Base-by-base conservation (phyloP, 345 rosid genomes). In the Angophora floribunda region DNA sequence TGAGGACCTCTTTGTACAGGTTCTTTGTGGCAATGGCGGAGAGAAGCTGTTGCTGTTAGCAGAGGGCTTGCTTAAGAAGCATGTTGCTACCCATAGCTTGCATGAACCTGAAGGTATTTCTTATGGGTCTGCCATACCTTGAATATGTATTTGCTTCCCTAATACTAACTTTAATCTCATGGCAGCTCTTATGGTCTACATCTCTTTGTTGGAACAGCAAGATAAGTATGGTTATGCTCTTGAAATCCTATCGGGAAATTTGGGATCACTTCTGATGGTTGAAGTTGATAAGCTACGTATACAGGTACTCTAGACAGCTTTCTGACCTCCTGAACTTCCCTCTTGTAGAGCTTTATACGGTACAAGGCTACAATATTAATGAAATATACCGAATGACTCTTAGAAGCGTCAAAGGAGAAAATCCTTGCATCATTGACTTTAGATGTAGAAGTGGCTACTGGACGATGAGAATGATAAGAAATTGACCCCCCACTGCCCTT, bases 1-100 rank as follows among this genome's bases (percentile, higher is more conserved):
- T 4, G 49, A 36, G 78, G 52, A 30, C 85, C 75, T 75, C 51
- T 75, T 79, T 65, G 61, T 45, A 82, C 89, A 98, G 99, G 99
- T 98, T 67, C 90, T 95, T 87, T 97, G 99, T 88, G 97, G 96
- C 88, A 94, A 95, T 89, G 97, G 98, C 26, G 97, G 95, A 61
- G 97, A 96, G 91, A 98, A 97, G 91, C 93, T 98, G 52, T 90
- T 95, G 67, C 93, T 94, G 88, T 93, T 97, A 88, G 99, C 99
- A 85, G 99, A 96, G 91, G 97, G 97, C 91, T 94, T 98, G 89
- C 95, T 97, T 70, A 96, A 95, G 95, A 98, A 96, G 96, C 99
- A 98, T 89, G 92, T 95, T 89, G 93, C 93, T 67, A 91, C 99
- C 85, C 99, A 97, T 90, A 94, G 98, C 91, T 93, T 98, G 95